Percentiles rank a stretch among this genome's conserved stretches.
phyloP scores from a whole-genome alignment of 768 basidiomycete species.

The Psilocybe cubensis region DNA sequence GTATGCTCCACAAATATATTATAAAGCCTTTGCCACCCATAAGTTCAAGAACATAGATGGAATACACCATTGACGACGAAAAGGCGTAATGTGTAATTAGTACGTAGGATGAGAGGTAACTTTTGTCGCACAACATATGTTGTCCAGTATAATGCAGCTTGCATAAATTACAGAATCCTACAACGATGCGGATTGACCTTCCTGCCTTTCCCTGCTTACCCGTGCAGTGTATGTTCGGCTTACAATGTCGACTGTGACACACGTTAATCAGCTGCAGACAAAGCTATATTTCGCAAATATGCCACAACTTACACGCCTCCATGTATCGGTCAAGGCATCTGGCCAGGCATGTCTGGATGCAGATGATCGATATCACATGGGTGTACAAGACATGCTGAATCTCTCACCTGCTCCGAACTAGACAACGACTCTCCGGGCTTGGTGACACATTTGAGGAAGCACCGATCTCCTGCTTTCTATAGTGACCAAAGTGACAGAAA shows the following conservation, averaged over 20 bases:
- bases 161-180: neutral
- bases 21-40: neutral
- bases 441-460: conserved; percentile 75
- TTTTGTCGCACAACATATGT: too few relatives aligned
- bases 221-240: conserved; percentile 69
- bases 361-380: conserved; percentile 6
- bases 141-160: neutral
- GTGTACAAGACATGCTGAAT: neutral
- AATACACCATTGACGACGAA: too few relatives aligned
- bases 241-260: conserved; percentile 71
- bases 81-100: too few relatives aligned
- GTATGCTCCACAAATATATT: neutral
- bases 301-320: conserved; percentile 74
- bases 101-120: too few relatives aligned
- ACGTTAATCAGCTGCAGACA: neutral
- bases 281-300: neutral
- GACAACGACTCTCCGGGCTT: conserved; percentile 76
- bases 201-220: conserved; percentile 55
- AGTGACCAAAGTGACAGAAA: conserved; percentile 3
- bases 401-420: conserved; percentile 68
- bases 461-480: conserved; percentile 82
- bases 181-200: conserved; percentile 15
- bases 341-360: conserved; percentile 70
- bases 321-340: conserved; percentile 83
- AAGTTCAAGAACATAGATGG: neutral